Evolutionary conservation across 257 asterid genomes (phyloP), one percentile per base, ranked within the genome.

Genomic region (Solanum etuberosum): DNA sequence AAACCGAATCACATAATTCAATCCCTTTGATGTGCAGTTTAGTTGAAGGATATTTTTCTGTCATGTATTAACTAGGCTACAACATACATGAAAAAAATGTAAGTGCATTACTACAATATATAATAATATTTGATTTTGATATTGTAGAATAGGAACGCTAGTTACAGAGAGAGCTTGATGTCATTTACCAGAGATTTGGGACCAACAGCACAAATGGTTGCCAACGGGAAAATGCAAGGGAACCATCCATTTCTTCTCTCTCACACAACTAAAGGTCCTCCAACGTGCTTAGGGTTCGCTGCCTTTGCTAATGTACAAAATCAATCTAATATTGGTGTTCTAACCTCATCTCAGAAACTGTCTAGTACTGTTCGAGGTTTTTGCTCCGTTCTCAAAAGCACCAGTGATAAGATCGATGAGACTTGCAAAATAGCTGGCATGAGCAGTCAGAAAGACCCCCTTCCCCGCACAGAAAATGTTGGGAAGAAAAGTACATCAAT

Each of bases 161-260:
- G 89, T 78, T 95, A 95, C 91, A 88, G 86, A 73, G 93, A 93
- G 13, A 95, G 99, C 92, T 87, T 95, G 88, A 87, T 90, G 93
- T 86, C 84, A 46, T 97, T 87, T 29, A 92, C 83, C 6, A 91
- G 93, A 90, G 97, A 88, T 25, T 91, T 97, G 89, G 99, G 98
- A 43, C 94, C 97, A 68, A 90, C 88, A 20, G 98, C 95, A 27
- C 90, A 91, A 65, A 86, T 59, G 91, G 91, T 95, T 80, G 98
- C 98, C 31, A 86, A 85, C 40, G 38, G 86, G 84, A 97, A 93
- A 93, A 90, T 94, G 38, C 84, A 86, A 83, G 88, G 88, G 6
- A 67, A 71, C 72, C 89, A 70, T 2, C 89, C 88, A 63, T 84
- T 59, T 29, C 15, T 8, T 63, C 38, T 88, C 48, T 40, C 63